Evolutionary conservation across 495 filamentous ascomycete species (phyloP), one percentile per base, ranked within the genome.

Genomic region (Oleoguttula mirabilis): DNA sequence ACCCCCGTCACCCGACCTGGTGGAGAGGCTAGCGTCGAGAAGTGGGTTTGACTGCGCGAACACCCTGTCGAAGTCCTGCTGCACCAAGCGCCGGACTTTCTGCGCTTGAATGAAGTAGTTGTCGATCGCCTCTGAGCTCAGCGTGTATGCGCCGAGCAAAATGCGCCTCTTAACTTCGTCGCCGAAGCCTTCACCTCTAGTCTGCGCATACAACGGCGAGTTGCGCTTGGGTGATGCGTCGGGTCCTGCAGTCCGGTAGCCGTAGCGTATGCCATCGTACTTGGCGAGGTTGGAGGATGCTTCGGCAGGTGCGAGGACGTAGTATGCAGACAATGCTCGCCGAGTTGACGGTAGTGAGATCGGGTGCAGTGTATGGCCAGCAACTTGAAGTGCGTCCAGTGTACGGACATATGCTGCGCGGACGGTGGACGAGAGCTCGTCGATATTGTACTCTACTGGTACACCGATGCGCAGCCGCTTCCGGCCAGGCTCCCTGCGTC

Each of bases 21-120:
- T n/a, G 15, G 36, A 12, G 19, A 15, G 16, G 21, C 22, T 15
- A 10, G 27, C 28, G 15, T 23, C 30, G 10, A 41, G 57, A 8
- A 96, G 69, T 5, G 77, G 78, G 57, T 94, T 82, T 3, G 62
- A 60, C 21, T 76, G 55, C 10, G 57, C 51, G 54, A 99, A 96
- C 2, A 82, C 75, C 10, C 72, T 55, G 55, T 95, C 73, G 54
- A 99, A 96, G 51, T 98, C 92, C 16, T 65, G 60, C 57, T 82
- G 76, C 4, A 99, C 84, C 10, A 95, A 66, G 35, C 85, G 72
- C 3, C 90, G 80, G 33, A 94, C 74, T 41, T 76, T 76, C 59
- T 99, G 90, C 38, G 90, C 90, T 59, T 94, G 76, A 38, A 93
- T 75, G 58, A 99, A 99, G 59, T 96, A 95, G 56, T 96, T 96